phyloP scores from a whole-genome alignment of 2,329 filamentous ascomycete species.

The Verticillium nubilum region DNA sequence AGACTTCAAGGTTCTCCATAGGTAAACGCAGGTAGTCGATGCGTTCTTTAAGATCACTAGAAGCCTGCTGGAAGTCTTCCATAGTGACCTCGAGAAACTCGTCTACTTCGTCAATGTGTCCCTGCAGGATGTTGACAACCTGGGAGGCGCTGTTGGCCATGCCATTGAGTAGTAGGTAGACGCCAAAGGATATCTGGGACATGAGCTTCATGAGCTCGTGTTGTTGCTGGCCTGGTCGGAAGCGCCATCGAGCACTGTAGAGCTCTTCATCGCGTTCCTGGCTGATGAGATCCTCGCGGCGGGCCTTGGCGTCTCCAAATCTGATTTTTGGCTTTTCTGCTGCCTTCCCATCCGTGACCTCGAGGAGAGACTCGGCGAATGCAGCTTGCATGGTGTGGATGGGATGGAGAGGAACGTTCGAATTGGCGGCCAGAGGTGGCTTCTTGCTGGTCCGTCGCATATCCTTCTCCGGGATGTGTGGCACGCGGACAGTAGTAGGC shows the following conservation, averaged over 20 bases:
- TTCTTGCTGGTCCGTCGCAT: constrained; percentile 7
- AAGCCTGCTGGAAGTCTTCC: constrained; percentile 76
- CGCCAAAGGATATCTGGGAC: constrained; percentile 88
- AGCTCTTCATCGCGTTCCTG: constrained; percentile 63
- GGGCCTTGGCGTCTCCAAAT: constrained; percentile 51
- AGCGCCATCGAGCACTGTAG: constrained; percentile 70
- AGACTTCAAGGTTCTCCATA: constrained; percentile 74
- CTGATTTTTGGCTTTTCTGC: constrained; percentile 46
- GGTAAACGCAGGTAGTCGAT: constrained; percentile 77
- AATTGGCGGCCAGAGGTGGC: constrained; percentile 1
- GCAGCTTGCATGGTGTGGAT: constrained; percentile 72
- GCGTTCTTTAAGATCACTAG: constrained; percentile 72
- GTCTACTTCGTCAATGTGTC: constrained; percentile 91
- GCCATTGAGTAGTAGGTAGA: constrained; percentile 78
- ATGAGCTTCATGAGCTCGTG: constrained; percentile 88
- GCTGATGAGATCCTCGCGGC: constrained; percentile 63
- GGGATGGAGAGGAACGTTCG: constrained; percentile 51
- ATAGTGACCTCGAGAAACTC: constrained; percentile 81
- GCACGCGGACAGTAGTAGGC: constrained; percentile 7
- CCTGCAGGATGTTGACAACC: constrained; percentile 83
- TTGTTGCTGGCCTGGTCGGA: constrained; percentile 67
- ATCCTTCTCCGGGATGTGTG: constrained; percentile 9
- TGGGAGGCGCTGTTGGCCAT: constrained; percentile 85
- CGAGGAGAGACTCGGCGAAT: constrained; percentile 76
- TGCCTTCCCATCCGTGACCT: constrained; percentile 51